Base-by-base conservation (phyloP, 2,329 filamentous ascomycete genomes). In the Mollisia scopiformis region DNA sequence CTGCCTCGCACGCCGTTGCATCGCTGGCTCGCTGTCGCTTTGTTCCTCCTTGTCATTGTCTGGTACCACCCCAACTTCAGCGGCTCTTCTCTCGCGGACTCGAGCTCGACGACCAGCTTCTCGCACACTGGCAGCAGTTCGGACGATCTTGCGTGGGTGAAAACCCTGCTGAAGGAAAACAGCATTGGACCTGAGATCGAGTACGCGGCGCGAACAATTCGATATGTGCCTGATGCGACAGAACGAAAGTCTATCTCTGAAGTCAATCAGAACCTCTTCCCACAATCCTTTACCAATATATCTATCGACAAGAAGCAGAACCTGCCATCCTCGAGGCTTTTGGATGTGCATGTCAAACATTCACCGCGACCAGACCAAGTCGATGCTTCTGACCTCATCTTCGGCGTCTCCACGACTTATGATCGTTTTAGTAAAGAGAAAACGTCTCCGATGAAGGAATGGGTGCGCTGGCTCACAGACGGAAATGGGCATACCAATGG, bases 401-500 rank as follows among this genome's bases (percentile, higher is more conserved):
- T 86, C 62, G 84, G 83, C 47, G 82, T 85, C 3, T 86, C 84
- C 0, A 86, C 84, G 5, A 85, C 83, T 0, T 85, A 82, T 73
- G 77, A 81, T 66, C 77, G 83, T 46, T 84, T 87, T 71, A 81
- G 75, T 70, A 79, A 82, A 61, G 73, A 78, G 1, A 75, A 76
- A 55, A 84, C 80, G 1, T 82, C 77, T 50, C 81, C 83, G 0
- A 77, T 86, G 47, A 81, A 84, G 64, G 84, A 87, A 69, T 86
- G 84, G 83, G 78, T 78, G 3, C 82, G 82, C 71, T 86, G 84
- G 84, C 77, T 86, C 52, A 86, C 84, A 2, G 82, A 87, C 69
- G 79, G 81, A 64, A 78, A 79, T 56, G 83, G 84, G 37, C 72
- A 77, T 57, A 82, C 82, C 27, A 87, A 87, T 65, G 83, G 84